Base-by-base conservation (phyloP, 441 rosid genomes). In the Biscutella auriculata region DNA sequence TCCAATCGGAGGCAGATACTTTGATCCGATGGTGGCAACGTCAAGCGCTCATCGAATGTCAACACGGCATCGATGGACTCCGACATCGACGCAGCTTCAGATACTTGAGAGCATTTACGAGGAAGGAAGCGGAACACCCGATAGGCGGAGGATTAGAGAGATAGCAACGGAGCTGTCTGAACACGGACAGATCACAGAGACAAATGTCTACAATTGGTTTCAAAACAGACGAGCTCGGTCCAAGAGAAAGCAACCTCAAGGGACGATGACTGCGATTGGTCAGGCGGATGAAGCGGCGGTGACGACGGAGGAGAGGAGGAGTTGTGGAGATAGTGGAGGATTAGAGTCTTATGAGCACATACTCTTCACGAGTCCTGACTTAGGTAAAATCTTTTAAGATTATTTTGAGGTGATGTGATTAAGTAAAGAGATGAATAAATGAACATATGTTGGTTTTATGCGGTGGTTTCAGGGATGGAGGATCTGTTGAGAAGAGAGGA, bases 161-260 rank as follows among this genome's bases (percentile, higher is more conserved):
- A 83, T 93, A 27, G 65, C 95, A 0, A 15, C 57, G 8, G 80
- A 83, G 42, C 73, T 93, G 58, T 69, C 75, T 15, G 74, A 83
- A 15, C 85, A 84, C 19, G 98, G 95, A 21, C 88, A 74, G 9
- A 76, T 86, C 41, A 73, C 88, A 0, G 97, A 86, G 69, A 77
- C 84, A 6, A 88, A 87, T 76, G 90, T 88, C 12, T 86, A 84
- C 65, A 87, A 88, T 34, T 93, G 95, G 98, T 86, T 88, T 64
- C 92, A 84, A 66, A 88, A 88, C 57, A 69, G 92, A 48, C 72
- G 92, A 37, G 97, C 95, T 50, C 78, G 95, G 50, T 74, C 83
- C 0, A 88, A 86, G 54, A 66, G 92, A 45, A 88, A 84, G 63
- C 80, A 73, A 40, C 67, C 70, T 29, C 71, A 72, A 41, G n/a